Evolutionary conservation across 2,329 filamentous ascomycete genomes (phyloP).

Genomic region (Arthrocladium fulminans): DNA sequence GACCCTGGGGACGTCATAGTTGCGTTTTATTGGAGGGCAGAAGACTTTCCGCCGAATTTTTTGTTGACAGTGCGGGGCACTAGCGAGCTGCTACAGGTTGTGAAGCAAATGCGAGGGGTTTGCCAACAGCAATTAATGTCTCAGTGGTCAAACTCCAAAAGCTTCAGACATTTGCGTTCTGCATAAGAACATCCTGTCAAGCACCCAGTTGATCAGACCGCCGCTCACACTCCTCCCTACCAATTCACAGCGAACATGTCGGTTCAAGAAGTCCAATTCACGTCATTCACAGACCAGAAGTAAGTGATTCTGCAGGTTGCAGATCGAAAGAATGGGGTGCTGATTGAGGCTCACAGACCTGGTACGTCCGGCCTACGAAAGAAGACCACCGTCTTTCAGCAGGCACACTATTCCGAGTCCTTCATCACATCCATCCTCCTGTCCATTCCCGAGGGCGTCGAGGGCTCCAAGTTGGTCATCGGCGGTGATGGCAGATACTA

Average conservation of each 20-base stretch:
- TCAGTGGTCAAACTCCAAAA: no score
- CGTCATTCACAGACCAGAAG: conserved; percentile 94
- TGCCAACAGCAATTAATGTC: not conserved
- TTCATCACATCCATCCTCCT: conserved; percentile 91
- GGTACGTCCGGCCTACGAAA: conserved; percentile 91
- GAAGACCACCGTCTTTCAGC: conserved; percentile 96
- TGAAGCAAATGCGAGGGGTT: not conserved
- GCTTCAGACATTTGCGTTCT: no score
- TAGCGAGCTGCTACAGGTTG: not conserved
- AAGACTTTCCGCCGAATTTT: not conserved
- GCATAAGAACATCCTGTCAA: no score
- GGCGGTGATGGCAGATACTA: conserved; percentile 95
- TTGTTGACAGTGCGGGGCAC: conserved; percentile 2
- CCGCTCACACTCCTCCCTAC: no score
- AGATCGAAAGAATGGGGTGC: not conserved
- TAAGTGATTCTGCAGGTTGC: conserved; percentile 48
- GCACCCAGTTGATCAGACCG: no score
- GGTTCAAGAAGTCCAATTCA: conserved; percentile 68
- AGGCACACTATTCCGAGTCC: conserved; percentile 89
- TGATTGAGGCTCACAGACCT: conserved; percentile 21
- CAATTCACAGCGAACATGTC: conserved; percentile 7
- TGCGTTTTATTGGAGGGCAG: not conserved
- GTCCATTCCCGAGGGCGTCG: conserved; percentile 87
- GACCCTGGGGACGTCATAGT: conserved; percentile 2
- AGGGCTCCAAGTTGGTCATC: conserved; percentile 87